phyloP scores from a whole-genome alignment of 805 yeast genomes.

The Metschnikowia continentalis region DNA sequence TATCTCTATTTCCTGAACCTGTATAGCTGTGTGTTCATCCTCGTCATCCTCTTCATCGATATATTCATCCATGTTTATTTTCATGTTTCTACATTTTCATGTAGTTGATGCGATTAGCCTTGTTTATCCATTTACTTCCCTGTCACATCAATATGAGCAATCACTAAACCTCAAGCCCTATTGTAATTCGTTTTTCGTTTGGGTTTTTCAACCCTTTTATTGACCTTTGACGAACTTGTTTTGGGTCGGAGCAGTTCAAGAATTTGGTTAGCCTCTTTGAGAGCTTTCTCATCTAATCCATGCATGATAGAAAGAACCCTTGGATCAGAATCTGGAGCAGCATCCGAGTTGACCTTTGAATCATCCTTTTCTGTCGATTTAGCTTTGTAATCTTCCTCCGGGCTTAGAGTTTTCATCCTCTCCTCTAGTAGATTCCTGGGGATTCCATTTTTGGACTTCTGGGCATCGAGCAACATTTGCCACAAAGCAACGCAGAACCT shows the following conservation, averaged over 20 bases:
- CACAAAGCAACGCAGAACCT: conserved; percentile 42
- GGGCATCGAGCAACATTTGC: conserved; percentile 42
- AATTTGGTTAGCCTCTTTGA: conserved; percentile 6
- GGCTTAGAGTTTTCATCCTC: conserved; percentile 11
- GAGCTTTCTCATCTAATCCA: conserved; percentile 9
- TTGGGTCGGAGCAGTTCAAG: conserved; percentile 7
- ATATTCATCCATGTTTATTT: too few species aligned
- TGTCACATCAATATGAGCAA: too few species aligned
- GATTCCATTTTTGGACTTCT: conserved; percentile 42
- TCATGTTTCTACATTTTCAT: too few species aligned
- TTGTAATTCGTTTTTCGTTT: conserved; percentile 25
- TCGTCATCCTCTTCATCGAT: too few species aligned
- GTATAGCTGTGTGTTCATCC: too few species aligned
- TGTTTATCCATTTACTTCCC: too few species aligned
- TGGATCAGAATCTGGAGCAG: background rate
- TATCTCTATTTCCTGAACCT: too few species aligned
- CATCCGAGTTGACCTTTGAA: background rate
- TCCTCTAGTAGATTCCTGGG: conserved; percentile 31
- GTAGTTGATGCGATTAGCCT: too few species aligned
- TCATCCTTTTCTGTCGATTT: conserved; percentile 4
- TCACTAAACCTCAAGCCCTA: conserved; percentile 6
- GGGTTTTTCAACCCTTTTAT: conserved; percentile 6
- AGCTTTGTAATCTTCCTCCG: conserved; percentile 7
- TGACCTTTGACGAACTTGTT: background rate
- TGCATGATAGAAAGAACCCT: too few species aligned